phyloP scores from a whole-genome alignment of 2,329 filamentous ascomycete species.

The Penicillium janthinellum region DNA sequence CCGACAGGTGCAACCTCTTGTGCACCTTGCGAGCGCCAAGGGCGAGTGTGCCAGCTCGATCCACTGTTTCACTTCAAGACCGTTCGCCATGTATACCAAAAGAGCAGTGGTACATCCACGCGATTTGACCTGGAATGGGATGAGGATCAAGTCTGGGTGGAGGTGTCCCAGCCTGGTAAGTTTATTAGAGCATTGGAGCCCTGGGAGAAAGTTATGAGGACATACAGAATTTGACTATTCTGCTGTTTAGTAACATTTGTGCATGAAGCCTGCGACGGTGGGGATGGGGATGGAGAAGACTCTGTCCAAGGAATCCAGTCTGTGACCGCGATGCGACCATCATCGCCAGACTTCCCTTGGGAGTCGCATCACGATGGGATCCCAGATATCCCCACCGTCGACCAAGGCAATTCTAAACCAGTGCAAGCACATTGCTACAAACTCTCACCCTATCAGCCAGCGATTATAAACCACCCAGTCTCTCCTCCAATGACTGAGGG shows the following conservation, averaged over 20 bases:
- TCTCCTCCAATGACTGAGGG: constrained; percentile 13
- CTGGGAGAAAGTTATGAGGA: neutral
- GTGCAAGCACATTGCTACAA: neutral
- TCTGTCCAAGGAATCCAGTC: neutral
- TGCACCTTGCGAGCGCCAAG: constrained; percentile 32
- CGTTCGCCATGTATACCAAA: constrained; percentile 39
- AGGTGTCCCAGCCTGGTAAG: constrained; percentile 32
- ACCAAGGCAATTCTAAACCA: neutral
- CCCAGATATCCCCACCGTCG: neutral
- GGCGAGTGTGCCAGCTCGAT: constrained; percentile 34
- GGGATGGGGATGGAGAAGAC: constrained; percentile 6
- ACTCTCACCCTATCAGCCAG: neutral
- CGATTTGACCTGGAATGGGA: constrained; percentile 37
- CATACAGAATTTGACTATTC: neutral
- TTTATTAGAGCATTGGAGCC: neutral
- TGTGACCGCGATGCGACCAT: neutral
- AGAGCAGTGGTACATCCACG: constrained; percentile 28
- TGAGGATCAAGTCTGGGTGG: constrained; percentile 35
- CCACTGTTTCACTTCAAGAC: constrained; percentile 38
- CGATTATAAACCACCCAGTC: constrained; percentile 13
- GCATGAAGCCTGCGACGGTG: constrained; percentile 25
- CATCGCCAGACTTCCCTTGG: neutral
- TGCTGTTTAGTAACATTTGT: constrained; percentile 30
- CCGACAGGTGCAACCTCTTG: constrained; percentile 32
- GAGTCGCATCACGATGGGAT: neutral